phyloP scores from a whole-genome alignment of 2,329 filamentous ascomycete species.

The Ploettnerulaceae sp. region DNA sequence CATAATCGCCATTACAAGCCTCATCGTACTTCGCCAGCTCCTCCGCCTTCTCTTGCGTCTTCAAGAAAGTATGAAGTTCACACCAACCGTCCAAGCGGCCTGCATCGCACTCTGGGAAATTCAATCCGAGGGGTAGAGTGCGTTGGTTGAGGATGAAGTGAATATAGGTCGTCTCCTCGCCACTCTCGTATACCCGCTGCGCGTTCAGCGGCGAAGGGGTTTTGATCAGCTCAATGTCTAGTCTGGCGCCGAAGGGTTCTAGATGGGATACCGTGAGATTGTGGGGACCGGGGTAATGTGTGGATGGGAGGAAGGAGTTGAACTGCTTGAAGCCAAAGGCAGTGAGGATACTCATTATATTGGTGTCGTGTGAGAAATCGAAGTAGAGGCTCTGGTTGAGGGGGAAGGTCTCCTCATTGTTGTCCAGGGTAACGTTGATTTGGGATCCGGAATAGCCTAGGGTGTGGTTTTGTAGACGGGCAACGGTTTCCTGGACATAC shows the following conservation, averaged over 20 bases:
- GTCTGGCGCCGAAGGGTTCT: slow-evolving; percentile 65
- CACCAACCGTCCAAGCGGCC: slow-evolving; percentile 71
- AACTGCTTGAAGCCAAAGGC: slow-evolving; percentile 72
- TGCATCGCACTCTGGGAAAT: slow-evolving; percentile 58
- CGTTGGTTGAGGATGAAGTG: slow-evolving; percentile 73
- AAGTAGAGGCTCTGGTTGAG: slow-evolving; percentile 69
- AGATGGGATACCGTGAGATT: slow-evolving; percentile 63
- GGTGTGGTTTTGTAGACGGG: slow-evolving; percentile 63
- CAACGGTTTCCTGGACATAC: slow-evolving; percentile 68
- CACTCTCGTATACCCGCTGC: slow-evolving; percentile 44
- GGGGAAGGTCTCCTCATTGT: slow-evolving; percentile 64
- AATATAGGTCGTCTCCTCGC: slow-evolving; percentile 59
- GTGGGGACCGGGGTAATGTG: slow-evolving; percentile 50
- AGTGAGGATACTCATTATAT: slow-evolving; percentile 63
- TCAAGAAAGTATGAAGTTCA: slow-evolving; percentile 63
- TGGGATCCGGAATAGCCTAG: slow-evolving; percentile 53
- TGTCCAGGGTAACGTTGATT: slow-evolving; percentile 67
- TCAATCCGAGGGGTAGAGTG: slow-evolving; percentile 63
- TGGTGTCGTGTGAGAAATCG: slow-evolving; percentile 75
- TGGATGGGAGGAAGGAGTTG: slow-evolving; percentile 50
- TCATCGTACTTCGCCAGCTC: slow-evolving; percentile 56
- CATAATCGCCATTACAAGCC: slow-evolving; percentile 60
- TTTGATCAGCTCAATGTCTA: slow-evolving; percentile 70
- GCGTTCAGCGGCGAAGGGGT: slow-evolving; percentile 58
- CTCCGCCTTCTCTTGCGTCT: slow-evolving; percentile 55